Percentiles rank a stretch among this genome's conserved stretches.
These are phyloP conservation scores for Pythium biforme DNA, from an alignment of 352 stramenopile genomes.

Conservation along the genomic window DNA sequence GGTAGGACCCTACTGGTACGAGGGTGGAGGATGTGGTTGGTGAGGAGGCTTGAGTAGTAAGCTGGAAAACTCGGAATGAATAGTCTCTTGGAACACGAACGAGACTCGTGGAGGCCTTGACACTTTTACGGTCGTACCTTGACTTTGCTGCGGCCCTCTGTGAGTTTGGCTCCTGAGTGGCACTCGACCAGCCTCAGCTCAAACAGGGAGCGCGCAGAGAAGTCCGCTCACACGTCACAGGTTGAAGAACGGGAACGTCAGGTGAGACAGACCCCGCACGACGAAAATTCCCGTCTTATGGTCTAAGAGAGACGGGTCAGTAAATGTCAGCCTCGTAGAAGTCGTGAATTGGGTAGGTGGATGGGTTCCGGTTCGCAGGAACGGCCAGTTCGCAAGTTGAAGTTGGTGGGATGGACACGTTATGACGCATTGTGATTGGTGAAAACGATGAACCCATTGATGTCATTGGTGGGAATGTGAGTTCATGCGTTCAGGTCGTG, in stretches of 20 bases:
- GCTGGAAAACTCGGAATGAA: conserved; percentile 1
- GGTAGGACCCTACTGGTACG: not conserved
- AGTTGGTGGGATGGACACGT: not conserved
- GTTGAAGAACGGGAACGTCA: too few relatives aligned
- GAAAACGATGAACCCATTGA: not conserved
- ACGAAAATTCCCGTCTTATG: not conserved
- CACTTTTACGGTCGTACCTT: too few relatives aligned
- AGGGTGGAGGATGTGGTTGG: not conserved
- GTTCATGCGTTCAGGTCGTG: not conserved
- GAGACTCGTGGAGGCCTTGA: too few relatives aligned
- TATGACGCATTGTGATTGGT: not conserved
- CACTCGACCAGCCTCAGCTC: too few relatives aligned
- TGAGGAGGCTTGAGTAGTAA: not conserved
- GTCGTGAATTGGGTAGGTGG: not conserved
- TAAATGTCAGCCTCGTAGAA: not conserved
- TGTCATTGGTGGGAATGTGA: not conserved
- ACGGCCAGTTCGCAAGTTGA: not conserved
- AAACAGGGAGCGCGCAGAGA: too few relatives aligned
- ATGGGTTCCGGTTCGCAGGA: not conserved
- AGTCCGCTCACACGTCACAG: too few relatives aligned
- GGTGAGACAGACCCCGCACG: too few relatives aligned
- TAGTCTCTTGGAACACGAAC: not conserved
- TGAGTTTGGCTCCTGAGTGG: too few relatives aligned
- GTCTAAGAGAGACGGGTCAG: not conserved
- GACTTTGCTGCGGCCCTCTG: too few relatives aligned